phyloP scores from a whole-genome alignment of 2,329 filamentous ascomycete genomes.

The Coniochaeta ligniaria region DNA sequence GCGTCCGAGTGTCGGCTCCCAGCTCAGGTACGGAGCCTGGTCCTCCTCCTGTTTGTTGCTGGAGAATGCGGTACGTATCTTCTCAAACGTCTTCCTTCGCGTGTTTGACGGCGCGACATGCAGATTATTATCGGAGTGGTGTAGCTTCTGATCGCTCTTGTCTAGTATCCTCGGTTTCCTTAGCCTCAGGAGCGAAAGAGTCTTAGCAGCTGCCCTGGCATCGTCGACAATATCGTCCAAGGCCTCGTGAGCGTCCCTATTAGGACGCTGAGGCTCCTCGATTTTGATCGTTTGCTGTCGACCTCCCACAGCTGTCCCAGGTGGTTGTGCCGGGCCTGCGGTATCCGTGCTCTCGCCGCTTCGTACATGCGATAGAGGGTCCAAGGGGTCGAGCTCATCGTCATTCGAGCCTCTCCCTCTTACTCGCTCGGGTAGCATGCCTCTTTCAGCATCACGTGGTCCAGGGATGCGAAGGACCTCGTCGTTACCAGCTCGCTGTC shows the following conservation, averaged over 20 bases:
- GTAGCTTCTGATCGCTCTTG: constrained; percentile 26
- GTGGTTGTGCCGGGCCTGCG: constrained; percentile 14
- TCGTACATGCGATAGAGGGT: constrained; percentile 10
- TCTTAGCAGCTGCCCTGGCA: constrained; percentile 30
- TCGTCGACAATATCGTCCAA: constrained; percentile 35
- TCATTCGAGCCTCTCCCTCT: constrained; percentile 25
- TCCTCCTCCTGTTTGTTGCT: constrained; percentile 47
- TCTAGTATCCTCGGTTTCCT: constrained; percentile 34
- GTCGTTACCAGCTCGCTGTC: constrained; percentile 70
- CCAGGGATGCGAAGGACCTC: constrained; percentile 82
- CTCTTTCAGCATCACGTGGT: constrained; percentile 81
- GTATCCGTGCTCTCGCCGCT: constrained; percentile 20
- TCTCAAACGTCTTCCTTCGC: constrained; percentile 44
- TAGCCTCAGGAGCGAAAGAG: constrained; percentile 32
- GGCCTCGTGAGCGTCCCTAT: constrained; percentile 20
- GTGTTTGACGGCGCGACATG: constrained; percentile 5
- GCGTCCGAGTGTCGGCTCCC: constrained; percentile 82
- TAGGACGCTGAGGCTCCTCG: constrained; percentile 50
- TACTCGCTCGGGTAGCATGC: constrained; percentile 58
- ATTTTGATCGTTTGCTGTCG: constrained; percentile 56
- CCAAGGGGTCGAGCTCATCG: constrained; percentile 21
- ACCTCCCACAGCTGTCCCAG: constrained; percentile 9
- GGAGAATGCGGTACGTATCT: constrained; percentile 48
- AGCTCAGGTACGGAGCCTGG: constrained; percentile 82
- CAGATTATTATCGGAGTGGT: constrained; percentile 27